Evolutionary conservation across 202 grass and related monocot species (phyloP).

Genomic region (Elaeis oleifera): DNA sequence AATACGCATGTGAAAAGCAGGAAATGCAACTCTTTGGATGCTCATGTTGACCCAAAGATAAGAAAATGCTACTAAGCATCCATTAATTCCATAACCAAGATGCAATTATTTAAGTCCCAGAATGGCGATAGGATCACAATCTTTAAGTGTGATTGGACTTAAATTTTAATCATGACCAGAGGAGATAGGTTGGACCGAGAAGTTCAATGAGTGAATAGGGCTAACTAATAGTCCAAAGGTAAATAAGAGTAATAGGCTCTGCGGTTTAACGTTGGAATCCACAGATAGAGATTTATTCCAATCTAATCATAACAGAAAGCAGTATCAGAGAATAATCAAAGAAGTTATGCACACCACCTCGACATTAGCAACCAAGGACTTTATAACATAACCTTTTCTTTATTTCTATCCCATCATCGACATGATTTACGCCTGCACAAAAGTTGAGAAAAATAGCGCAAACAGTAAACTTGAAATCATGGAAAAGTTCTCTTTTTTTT

Average conservation of each 20-base stretch:
- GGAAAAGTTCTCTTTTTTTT: no score
- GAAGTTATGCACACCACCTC: conserved; percentile 22
- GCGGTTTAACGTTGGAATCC: conserved; percentile 19
- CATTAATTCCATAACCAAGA: conserved; percentile 25
- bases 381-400: no score
- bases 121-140: background rate
- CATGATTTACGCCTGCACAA: no score
- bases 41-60: conserved; percentile 49
- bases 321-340: background rate
- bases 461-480: no score
- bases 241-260: conserved; percentile 3
- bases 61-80: conserved; percentile 39
- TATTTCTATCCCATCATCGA: no score
- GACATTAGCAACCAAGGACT: background rate
- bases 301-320: conserved; percentile 15
- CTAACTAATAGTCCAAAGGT: background rate
- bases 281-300: conserved; percentile 5
- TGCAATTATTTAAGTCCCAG: conserved; percentile 1
- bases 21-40: conserved; percentile 59
- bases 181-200: conserved; percentile 6
- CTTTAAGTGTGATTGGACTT: conserved; percentile 8
- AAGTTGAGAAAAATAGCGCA: no score
- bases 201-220: conserved; percentile 10
- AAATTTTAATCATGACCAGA: conserved; percentile 5
- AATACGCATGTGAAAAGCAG: conserved; percentile 40